These are phyloP conservation scores for Fusarium beomiforme DNA, from an alignment of 2,329 filamentous ascomycete genomes.

Conservation along the genomic window DNA sequence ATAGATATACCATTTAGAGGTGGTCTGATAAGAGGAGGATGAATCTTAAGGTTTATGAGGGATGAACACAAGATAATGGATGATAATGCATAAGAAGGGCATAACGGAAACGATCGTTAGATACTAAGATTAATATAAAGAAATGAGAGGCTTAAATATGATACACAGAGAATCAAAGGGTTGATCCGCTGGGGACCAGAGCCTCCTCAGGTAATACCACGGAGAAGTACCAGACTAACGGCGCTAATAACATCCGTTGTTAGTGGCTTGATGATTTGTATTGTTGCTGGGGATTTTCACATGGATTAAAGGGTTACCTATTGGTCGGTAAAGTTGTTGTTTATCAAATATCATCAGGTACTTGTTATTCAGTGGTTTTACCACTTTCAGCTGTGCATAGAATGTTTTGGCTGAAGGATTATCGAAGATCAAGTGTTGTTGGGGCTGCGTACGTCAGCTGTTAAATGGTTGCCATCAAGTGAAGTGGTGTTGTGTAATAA, in stretches of 20 bases:
- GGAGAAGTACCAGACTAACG: neutral
- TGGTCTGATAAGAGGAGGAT: neutral
- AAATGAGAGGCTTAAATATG: neutral
- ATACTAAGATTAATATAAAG: neutral
- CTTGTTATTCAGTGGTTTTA: neutral
- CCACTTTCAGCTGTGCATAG: neutral
- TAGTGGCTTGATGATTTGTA: slow-evolving; percentile 7
- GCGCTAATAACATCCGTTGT: neutral
- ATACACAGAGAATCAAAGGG: neutral
- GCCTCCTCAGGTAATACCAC: neutral
- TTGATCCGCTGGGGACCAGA: no score
- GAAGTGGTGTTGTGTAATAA: slow-evolving; percentile 2
- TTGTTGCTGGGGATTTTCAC: neutral
- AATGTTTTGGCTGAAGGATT: neutral
- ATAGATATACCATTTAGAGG: slow-evolving; percentile 54
- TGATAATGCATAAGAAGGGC: neutral
- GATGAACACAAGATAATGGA: neutral
- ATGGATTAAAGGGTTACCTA: neutral
- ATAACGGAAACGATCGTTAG: neutral
- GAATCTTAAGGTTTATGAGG: neutral
- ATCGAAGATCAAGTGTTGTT: neutral
- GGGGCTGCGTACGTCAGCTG: slow-evolving; percentile 10
- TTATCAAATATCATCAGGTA: neutral
- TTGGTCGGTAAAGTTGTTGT: neutral
- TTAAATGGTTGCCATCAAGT: neutral